Evolutionary conservation across 179 eudicot species (phyloP), one percentile per base, ranked within the genome.

Genomic region (Drosera spatulata): DNA sequence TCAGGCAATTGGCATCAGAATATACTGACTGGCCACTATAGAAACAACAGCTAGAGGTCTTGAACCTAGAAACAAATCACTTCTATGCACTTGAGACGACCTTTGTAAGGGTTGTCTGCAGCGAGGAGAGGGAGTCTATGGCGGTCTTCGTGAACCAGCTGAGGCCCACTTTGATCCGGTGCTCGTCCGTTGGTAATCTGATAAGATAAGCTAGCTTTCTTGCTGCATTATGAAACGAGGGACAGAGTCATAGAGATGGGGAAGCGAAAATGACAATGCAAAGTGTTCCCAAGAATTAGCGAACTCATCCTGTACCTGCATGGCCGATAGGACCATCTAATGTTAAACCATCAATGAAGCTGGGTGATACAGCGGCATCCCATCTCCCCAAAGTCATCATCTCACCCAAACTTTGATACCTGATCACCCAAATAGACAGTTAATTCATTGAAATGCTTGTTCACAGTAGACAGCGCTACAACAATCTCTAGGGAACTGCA

Each of bases 341-440:
- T 15, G 97, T 93, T 60, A 93, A 65, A 45, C 97, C 94, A 50
- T 93, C 93, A 4, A 83, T 60, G 72, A 93, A 89, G 77, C 88
- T 86, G 61, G 99, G 97, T 53, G 95, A 69, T 55, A 93, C 76
- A 46, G 99, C 93, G 55, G 88, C 99, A 76, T 86, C 97, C 48
- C 59, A 70, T 68, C 80, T 89, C 69, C 99, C 99, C 52, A 93
- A 75, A 63, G 81, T 83, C 97, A 93, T 86, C 99, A 93, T 93
- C 84, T 93, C 99, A 54, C 99, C 99, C 64, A 93, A 73, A 69
- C 89, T 86, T 67, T 89, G 99, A 57, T 81, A 93, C 82, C 99
- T 85, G 71, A 64, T 47, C 11, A 47, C n/a, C 47, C n/a, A 58
- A 33, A 33, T 37, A 5, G 39, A 8, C 4, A 10, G n/a, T 3